Percentiles rank a stretch among this genome's conserved stretches.
phyloP scores from a whole-genome alignment of 1,139 yeast species.

The Yamadazyma epiphylla region DNA sequence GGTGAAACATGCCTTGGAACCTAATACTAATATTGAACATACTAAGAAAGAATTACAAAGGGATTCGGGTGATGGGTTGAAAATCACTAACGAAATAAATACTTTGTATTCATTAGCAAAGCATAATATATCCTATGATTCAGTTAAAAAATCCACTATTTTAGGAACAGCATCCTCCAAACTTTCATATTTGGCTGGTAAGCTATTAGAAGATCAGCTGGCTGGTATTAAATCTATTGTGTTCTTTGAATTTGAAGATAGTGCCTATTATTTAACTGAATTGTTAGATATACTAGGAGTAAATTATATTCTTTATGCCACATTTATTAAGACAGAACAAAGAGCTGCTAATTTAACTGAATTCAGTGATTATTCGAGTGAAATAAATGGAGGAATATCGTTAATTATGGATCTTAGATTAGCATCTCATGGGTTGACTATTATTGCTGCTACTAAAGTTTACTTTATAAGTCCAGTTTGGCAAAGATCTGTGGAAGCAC shows the following conservation, averaged over 20 bases:
- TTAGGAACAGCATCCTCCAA: slow-evolving; percentile 62
- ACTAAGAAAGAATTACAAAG: slow-evolving; percentile 10
- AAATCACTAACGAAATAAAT: slow-evolving; percentile 15
- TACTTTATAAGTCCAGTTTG: slow-evolving; percentile 70
- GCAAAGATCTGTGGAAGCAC: slow-evolving; percentile 67
- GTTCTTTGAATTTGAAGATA: slow-evolving; percentile 68
- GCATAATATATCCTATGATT: slow-evolving; percentile 15
- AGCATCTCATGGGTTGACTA: slow-evolving; percentile 70
- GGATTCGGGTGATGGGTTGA: slow-evolving; percentile 18
- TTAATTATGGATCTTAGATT: slow-evolving; percentile 64
- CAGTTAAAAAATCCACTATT: slow-evolving; percentile 32
- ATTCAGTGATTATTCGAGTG: slow-evolving; percentile 39
- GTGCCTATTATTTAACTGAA: slow-evolving; percentile 66
- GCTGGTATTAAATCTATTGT: slow-evolving; percentile 51
- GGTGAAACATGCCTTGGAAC: slow-evolving; percentile 11
- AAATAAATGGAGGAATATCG: slow-evolving; percentile 42
- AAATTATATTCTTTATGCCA: slow-evolving; percentile 59
- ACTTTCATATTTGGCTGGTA: slow-evolving; percentile 53
- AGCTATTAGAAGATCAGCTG: slow-evolving; percentile 49
- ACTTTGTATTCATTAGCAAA: slow-evolving; percentile 12
- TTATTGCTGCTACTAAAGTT: slow-evolving; percentile 64
- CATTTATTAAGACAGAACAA: slow-evolving; percentile 48
- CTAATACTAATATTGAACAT: background rate
- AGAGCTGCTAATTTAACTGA: slow-evolving; percentile 52
- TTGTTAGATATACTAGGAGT: slow-evolving; percentile 59